Base-by-base conservation (phyloP, 2,329 filamentous ascomycete species). In the Aquanectria penicillioides region DNA sequence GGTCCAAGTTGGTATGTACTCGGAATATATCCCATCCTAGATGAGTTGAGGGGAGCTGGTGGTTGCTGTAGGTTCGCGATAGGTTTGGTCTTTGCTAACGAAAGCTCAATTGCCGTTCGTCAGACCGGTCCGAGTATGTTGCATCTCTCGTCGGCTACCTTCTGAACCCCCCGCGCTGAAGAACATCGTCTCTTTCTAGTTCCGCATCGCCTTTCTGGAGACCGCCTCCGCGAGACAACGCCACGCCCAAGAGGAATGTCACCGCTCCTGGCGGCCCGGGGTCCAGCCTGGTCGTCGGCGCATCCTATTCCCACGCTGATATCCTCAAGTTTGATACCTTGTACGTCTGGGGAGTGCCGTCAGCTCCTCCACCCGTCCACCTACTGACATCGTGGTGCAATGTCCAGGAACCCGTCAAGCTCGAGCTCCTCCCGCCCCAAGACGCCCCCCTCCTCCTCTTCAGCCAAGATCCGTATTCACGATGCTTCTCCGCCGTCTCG, bases 301-400 rank as follows among this genome's bases (percentile, higher is more conserved):
- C 95, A 55, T 90, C 94, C 40, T 99, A 99, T 75, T 98, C 95
- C 12, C 95, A 99, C 77, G 92, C 94, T 23, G 94, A 98, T 78
- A 92, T 97, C 73, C 83, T 97, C 69, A 97, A 94, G 77, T 90
- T 94, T 71, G 92, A 93, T 71, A 86, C 88, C 23, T 70, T 94
- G 92, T 95, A 84, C 66, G 85, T 76, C 26, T 29, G 6, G 20
- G 40, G 10, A 25, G 17, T 11, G 17, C 31, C 23, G 18, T 29
- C 12, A 7, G 15, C 18, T 22, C n/a, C 10, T 31, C 17, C n/a
- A 15, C 29, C 23, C 20, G 18, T 20, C 22, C 40, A n/a, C 17
- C 38, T 9, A 43, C 55, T 62, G 40, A 61, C 65, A 15, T 54
- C 50, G 37, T 44, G 53, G 22, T 37, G 23, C 47, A 40, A 36